Conservation (phyloP, 257 asterid species). For the Galeopsis tetrahit region DNA sequence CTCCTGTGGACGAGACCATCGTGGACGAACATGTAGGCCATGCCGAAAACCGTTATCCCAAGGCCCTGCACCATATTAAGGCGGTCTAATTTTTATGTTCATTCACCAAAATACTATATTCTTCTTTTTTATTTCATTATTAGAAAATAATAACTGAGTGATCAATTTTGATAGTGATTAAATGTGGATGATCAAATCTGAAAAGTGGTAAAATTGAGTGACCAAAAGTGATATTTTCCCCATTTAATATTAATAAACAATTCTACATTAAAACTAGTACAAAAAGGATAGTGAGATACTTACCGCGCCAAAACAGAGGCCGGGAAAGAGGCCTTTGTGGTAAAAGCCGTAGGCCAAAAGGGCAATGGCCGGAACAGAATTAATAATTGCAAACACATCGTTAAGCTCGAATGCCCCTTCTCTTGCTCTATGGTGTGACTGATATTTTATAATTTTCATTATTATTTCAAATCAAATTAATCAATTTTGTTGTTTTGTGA, state of each 20-base stretch:
- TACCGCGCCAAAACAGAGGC: conserved; percentile 97
- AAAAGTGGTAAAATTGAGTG: too few relatives aligned
- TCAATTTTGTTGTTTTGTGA: not conserved
- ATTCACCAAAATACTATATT: not conserved
- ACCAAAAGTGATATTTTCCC: too few relatives aligned
- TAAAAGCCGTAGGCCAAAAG: conserved; percentile 84
- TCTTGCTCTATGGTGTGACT: conserved; percentile 96
- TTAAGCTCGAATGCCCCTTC: conserved; percentile 95
- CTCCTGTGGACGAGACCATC: conserved; percentile 97
- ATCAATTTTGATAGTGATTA: too few relatives aligned
- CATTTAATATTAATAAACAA: too few relatives aligned
- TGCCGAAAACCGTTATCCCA: conserved; percentile 93
- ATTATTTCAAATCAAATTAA: too few relatives aligned
- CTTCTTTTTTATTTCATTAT: too few relatives aligned
- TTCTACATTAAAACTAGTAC: too few relatives aligned
- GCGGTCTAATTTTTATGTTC: not conserved
- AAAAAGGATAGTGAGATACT: conserved; percentile 17
- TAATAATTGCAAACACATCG: conserved; percentile 84
- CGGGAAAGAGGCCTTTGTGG: conserved; percentile 85
- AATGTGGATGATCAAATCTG: too few relatives aligned
- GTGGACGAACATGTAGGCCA: conserved; percentile 99
- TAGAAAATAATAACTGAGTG: too few relatives aligned
- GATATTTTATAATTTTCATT: conserved; percentile 30
- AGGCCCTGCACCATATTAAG: conserved; percentile 63
- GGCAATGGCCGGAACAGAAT: conserved; percentile 93